Evolutionary conservation across 305 asterid genomes (phyloP), one percentile per base, ranked within the genome.

Genomic region (Fraxinus latifolia): DNA sequence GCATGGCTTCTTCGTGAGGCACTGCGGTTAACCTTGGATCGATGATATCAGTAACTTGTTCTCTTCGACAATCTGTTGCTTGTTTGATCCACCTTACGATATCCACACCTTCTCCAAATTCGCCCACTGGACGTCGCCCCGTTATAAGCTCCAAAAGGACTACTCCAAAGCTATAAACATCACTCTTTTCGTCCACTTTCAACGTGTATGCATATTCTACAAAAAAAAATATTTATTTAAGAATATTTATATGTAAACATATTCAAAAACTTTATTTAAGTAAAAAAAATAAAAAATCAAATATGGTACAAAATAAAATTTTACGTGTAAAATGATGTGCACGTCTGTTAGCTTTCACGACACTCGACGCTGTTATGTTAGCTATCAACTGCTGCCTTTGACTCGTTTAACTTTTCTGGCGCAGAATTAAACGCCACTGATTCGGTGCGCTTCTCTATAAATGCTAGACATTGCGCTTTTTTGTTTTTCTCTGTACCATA

Each of bases 1-100:
- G 97, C 90, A 89, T 88, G 17, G 94, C 92, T 78, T 94, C 98
- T 1, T 94, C 98, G 79, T 84, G 86, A 3, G 95, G 97, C 84
- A 90, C 94, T 5, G 84, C 86, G 21, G 88, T 79, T 7, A 94
- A 88, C 84, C 97, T 86, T 11, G 94, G 93, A 77, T 94, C 98
- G 58, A 93, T 79, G 42, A 94, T 86, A 1, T 79, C 78, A 4
- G 39, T 77, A 3, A 88, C 96, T 79, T 91, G 93, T 72, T 92
- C 98, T 81, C 93, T 86, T 32, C 91, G 89, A 86, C 93, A 86
- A 79, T 86, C 87, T 77, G 98, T 92, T 79, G 84, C 89, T 33
- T 82, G 84, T 82, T 77, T 93, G 12, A 89, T 85, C 99, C 99
- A 96, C 88, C 86, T 89, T 2, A 86, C 92, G 0, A 87, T 85